phyloP scores from a whole-genome alignment of 1,284 basidiomycete species.

The Puccinia hordei region DNA sequence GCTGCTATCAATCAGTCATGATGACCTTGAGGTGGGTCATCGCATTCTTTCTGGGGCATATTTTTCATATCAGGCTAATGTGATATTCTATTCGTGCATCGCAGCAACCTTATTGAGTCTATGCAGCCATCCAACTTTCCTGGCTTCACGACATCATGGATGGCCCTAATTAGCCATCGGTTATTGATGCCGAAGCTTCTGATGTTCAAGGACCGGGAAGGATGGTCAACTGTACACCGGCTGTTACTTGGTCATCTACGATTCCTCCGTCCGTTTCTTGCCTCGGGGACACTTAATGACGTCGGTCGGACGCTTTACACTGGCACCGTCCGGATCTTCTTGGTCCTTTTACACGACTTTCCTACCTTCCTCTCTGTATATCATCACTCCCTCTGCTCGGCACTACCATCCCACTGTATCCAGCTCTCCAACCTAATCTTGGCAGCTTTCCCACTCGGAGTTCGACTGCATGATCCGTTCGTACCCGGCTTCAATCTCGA shows the following conservation, averaged over 20 bases:
- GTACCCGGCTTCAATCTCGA: conserved; percentile 62
- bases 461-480: conserved; percentile 80
- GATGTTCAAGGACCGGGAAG: conserved; percentile 77
- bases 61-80: too few relatives aligned
- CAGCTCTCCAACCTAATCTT: conserved; percentile 96
- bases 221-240: conserved; percentile 95
- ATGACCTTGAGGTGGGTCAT: conserved; percentile 67
- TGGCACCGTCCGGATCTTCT: conserved; percentile 84
- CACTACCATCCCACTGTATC: conserved; percentile 86
- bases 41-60: background rate
- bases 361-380: conserved; percentile 97
- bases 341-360: conserved; percentile 97
- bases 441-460: conserved; percentile 83
- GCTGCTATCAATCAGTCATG: conserved; percentile 85
- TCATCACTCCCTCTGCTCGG: conserved; percentile 91
- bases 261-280: conserved; percentile 89
- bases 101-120: conserved; percentile 90
- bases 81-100: conserved; percentile 5
- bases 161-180: conserved; percentile 91
- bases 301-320: conserved; percentile 88
- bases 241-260: conserved; percentile 87
- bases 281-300: conserved; percentile 74
- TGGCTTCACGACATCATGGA: conserved; percentile 97
- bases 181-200: conserved; percentile 97
- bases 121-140: conserved; percentile 96